These are phyloP conservation scores for Phyllostachys edulis DNA, from an alignment of 176 grass and related monocot species.

Conservation along the genomic window DNA sequence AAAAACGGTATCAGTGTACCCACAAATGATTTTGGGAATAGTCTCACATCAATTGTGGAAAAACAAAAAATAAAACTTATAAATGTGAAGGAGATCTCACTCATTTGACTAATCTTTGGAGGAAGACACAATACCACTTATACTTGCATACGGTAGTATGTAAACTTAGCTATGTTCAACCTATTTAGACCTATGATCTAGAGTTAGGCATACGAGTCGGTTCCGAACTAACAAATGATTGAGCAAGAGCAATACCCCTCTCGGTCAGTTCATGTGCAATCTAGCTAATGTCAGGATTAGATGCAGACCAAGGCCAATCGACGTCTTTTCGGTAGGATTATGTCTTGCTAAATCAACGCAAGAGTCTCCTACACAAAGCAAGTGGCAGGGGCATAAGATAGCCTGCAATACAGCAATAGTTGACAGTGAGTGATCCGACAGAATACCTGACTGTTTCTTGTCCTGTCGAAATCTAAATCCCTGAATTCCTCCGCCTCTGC, in stretches of 20 bases:
- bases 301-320: not conserved
- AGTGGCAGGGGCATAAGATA: not conserved
- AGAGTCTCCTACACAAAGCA: not conserved
- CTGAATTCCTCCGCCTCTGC: not conserved
- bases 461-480: not conserved
- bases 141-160: no score
- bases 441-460: not conserved
- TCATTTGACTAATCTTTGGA: no score
- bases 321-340: not conserved
- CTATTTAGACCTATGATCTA: no score
- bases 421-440: not conserved
- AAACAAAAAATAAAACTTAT: no score
- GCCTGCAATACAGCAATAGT: not conserved
- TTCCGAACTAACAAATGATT: no score
- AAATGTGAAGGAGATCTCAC: no score
- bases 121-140: no score
- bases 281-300: not conserved
- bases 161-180: no score
- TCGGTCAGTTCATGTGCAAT: not conserved
- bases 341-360: not conserved
- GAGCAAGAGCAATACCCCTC: not conserved
- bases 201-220: no score
- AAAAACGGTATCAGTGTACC: not conserved
- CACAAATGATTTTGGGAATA: not conserved
- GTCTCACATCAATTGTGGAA: no score